A percentile compares a stretch with the other conserved stretches of the same genome.
Evolutionary conservation across 495 filamentous ascomycete species (phyloP).

Genomic region (Penicillium taxi): DNA sequence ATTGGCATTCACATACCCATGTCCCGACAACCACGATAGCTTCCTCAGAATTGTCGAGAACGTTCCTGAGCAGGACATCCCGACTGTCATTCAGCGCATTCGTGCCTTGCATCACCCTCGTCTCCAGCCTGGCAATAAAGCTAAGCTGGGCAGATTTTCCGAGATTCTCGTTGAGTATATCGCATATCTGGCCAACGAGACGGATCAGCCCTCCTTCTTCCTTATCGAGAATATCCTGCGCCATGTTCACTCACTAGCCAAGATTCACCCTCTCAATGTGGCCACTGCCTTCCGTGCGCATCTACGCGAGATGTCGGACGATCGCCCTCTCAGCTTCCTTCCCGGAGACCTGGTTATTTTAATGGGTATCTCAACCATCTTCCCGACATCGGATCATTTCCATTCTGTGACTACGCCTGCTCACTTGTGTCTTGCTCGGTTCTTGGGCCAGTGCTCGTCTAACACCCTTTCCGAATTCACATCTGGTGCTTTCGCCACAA

Average conservation of each 20-base stretch:
- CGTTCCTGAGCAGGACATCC: conserved; percentile 54
- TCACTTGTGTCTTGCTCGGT: conserved; percentile 68
- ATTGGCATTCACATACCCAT: conserved; percentile 74
- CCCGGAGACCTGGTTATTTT: conserved; percentile 73
- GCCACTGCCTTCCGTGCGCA: conserved; percentile 66
- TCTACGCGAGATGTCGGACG: conserved; percentile 55
- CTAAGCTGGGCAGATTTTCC: conserved; percentile 67
- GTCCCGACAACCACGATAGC: conserved; percentile 67
- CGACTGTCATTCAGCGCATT: conserved; percentile 79
- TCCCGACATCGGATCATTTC: conserved; percentile 94
- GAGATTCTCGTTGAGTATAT: conserved; percentile 71
- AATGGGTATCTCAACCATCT: conserved; percentile 74
- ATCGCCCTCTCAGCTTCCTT: conserved; percentile 51
- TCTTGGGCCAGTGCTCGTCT: conserved; percentile 69
- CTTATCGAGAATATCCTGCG: conserved; percentile 61
- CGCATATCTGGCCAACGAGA: conserved; percentile 51
- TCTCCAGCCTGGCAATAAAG: conserved; percentile 73
- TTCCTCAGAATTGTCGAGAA: conserved; percentile 57
- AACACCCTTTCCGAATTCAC: conserved; percentile 54
- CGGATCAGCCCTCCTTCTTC: conserved; percentile 45
- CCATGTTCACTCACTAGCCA: conserved; percentile 80
- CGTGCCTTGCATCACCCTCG: conserved; percentile 85
- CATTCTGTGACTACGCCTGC: conserved; percentile 88
- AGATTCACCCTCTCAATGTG: conserved; percentile 69
- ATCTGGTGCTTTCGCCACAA: conserved; percentile 69